phyloP scores from a whole-genome alignment of 2,329 filamentous ascomycete species.

The Cladosporium sphaerospermum region DNA sequence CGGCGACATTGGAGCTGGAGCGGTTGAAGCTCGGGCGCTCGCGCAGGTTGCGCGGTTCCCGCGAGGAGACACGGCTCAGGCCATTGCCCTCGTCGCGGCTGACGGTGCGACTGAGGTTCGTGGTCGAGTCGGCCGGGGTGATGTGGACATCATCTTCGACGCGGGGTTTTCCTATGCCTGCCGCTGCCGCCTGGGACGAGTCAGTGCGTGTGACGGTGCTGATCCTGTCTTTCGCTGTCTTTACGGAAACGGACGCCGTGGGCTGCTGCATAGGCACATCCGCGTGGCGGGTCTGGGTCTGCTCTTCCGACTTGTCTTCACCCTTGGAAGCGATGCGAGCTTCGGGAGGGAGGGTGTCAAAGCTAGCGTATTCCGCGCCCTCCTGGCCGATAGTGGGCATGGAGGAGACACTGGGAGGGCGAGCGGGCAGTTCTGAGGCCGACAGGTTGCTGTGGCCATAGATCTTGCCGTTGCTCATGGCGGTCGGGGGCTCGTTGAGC shows the following conservation, averaged over 20 bases:
- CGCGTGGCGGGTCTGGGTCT: conserved; percentile 56
- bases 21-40: conserved; percentile 54
- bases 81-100: conserved; percentile 18
- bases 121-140: conserved; percentile 18
- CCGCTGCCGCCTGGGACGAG: conserved; percentile 78
- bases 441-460: conserved; percentile 29
- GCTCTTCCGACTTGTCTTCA: conserved; percentile 21
- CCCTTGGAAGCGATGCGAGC: conserved; percentile 29
- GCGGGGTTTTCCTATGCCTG: conserved; percentile 63
- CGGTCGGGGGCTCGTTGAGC: conserved; percentile 62
- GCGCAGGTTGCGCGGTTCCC: conserved; percentile 50
- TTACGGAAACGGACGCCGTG: conserved; percentile 74
- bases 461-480: conserved; percentile 30
- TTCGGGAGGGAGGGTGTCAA: conserved; percentile 37
- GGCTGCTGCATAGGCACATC: conserved; percentile 85
- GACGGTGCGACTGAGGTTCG: conserved; percentile 21
- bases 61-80: conserved; percentile 23
- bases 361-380: conserved; percentile 76
- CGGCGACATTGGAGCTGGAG: conserved; percentile 43
- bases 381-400: conserved; percentile 85
- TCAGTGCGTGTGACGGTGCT: conserved; percentile 83
- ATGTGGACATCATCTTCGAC: conserved; percentile 46
- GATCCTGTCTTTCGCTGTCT: conserved; percentile 77
- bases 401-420: conserved; percentile 64
- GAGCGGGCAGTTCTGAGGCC: conserved; percentile 43